Evolutionary conservation across 2,329 filamentous ascomycete genomes (phyloP), one percentile per base, ranked within the genome.

Genomic region (Botrytis hyacinthi): DNA sequence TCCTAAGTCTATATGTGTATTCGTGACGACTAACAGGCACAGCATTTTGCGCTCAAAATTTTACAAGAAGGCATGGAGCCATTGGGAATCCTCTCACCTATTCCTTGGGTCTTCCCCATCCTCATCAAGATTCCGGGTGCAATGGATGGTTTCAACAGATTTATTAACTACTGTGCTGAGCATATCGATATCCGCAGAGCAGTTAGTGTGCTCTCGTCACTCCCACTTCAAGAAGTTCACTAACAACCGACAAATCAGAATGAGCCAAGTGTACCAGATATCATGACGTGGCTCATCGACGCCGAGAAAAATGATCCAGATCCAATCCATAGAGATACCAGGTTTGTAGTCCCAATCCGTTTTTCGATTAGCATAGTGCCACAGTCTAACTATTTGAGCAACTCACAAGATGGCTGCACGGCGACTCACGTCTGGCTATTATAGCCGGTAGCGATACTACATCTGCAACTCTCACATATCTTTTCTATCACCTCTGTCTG

Each of bases 391-490:
- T 5, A 63, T 32, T 48, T 26, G 40, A 57, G 59, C 37, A 73
- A 54, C n/a, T 4, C 35, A 6, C 26, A 29, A 69, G 67, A 61
- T 77, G 73, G 76, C 51, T 78, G n/a, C 44, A 60, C 5, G 76
- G 76, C 18, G 76, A 79, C 65, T 67, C 76, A 20, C 73, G 74
- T 4, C 74, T 79, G 37, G 78, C 83, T 51, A 81, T 84, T 29
- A 79, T 83, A 37, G 82, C 82, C 37, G 82, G 82, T 8, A 83
- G 81, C 51, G 84, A 86, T 74, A 86, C 84, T 10, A 84, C 83
- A 0, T 79, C 83, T 12, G 80, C 81, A 0, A 81, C 83, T 0
- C 76, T 86, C 32, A 81, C 82, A 1, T 79, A 80, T 69, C 77
- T 84, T 10, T 83, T 86, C 77, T 85, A 83, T 75, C 73, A 77